These are phyloP conservation scores for Epichloe elymi DNA, from an alignment of 2,329 filamentous ascomycete genomes.

Conservation along the genomic window DNA sequence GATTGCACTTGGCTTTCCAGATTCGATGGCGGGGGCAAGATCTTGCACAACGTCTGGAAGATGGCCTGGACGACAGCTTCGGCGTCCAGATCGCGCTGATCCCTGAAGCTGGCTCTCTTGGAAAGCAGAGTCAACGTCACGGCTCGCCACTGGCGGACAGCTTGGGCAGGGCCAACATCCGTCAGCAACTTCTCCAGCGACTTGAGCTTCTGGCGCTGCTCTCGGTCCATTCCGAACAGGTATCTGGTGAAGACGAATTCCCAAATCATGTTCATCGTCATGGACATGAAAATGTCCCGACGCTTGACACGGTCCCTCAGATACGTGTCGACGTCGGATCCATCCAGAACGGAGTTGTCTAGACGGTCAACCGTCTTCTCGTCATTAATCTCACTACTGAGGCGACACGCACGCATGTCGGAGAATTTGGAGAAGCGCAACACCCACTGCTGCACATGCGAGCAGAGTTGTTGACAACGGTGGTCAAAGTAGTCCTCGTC, in stretches of 20 bases:
- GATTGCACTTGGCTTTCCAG: constrained; percentile 69
- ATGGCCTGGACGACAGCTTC: constrained; percentile 86
- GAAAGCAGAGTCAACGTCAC: constrained; percentile 85
- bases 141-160: constrained; percentile 95
- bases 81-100: constrained; percentile 77
- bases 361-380: constrained; percentile 90
- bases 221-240: constrained; percentile 95
- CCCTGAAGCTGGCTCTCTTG: constrained; percentile 63
- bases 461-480: constrained; percentile 86
- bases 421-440: constrained; percentile 96
- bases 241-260: constrained; percentile 97
- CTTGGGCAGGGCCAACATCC: constrained; percentile 74
- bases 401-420: constrained; percentile 74
- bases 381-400: constrained; percentile 73
- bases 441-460: constrained; percentile 96
- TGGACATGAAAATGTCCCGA: constrained; percentile 94
- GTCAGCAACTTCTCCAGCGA: constrained; percentile 80
- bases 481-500: constrained; percentile 94
- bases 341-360: constrained; percentile 88
- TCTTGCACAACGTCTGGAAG: constrained; percentile 66
- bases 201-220: constrained; percentile 96
- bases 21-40: constrained; percentile 76
- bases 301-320: constrained; percentile 77
- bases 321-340: constrained; percentile 80
- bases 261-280: constrained; percentile 99